Evolutionary conservation across 768 basidiomycete genomes (phyloP).

Genomic region (Rhodotorula babjevae): DNA sequence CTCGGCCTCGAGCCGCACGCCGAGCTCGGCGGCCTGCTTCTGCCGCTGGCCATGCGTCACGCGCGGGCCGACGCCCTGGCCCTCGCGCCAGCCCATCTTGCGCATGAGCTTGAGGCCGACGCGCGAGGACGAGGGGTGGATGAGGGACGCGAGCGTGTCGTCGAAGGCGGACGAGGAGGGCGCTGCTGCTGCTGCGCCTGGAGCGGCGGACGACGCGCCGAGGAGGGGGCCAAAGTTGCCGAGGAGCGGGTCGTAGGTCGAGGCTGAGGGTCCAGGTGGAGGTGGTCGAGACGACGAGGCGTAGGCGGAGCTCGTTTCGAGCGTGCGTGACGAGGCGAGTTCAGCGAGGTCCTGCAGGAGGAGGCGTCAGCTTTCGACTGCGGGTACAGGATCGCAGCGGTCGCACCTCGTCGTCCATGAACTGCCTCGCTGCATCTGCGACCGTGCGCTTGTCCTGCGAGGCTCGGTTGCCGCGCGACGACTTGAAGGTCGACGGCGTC

Average conservation of each 20-base stretch:
- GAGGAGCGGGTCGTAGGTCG: conserved; percentile 32
- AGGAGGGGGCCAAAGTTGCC: conserved; percentile 16
- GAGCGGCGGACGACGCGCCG: neutral
- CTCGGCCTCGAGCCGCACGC: conserved; percentile 50
- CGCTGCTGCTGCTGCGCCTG: neutral
- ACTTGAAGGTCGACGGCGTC: conserved; percentile 86
- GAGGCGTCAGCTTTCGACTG: neutral
- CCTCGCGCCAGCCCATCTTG: conserved; percentile 92
- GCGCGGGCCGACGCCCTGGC: conserved; percentile 89
- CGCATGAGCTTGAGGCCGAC: conserved; percentile 77
- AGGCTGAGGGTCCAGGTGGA: conserved; percentile 27
- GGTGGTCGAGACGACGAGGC: conserved; percentile 46
- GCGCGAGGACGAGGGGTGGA: conserved; percentile 71
- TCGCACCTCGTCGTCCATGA: conserved; percentile 85
- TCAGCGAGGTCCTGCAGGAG: conserved; percentile 64
- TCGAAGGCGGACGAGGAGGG: conserved; percentile 15
- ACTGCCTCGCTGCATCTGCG: conserved; percentile 73
- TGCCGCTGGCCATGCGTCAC: conserved; percentile 70
- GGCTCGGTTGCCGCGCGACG: conserved; percentile 46
- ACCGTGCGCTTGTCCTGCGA: conserved; percentile 52
- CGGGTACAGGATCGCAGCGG: neutral
- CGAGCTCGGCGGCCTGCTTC: conserved; percentile 48
- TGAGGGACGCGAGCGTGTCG: conserved; percentile 61
- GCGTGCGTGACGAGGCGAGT: conserved; percentile 63
- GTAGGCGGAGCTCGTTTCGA: conserved; percentile 70